Percentiles rank a stretch among this genome's conserved stretches.
Conservation (phyloP, 768 basidiomycete species). For the Tylopilus plumbeoviolaceoides region DNA sequence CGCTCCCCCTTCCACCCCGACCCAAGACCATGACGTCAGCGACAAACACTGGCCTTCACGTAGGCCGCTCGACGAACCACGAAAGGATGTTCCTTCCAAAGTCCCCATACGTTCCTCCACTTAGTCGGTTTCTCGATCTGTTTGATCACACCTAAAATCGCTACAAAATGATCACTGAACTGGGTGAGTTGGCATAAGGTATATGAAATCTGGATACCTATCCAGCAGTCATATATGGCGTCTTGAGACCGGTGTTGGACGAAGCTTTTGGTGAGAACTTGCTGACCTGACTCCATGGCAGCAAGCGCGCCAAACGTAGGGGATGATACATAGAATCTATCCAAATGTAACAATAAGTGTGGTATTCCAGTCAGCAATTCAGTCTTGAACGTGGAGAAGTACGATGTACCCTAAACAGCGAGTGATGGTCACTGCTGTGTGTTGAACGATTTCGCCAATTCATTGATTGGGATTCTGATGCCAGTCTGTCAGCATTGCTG, state of each 20-base stretch:
- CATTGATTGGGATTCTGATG: not conserved
- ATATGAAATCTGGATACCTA: not conserved
- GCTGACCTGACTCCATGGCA: no score
- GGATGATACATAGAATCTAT: not conserved
- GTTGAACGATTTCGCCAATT: no score
- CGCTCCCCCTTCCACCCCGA: not conserved
- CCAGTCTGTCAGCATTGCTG: not conserved
- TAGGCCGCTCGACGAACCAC: no score
- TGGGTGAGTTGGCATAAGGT: not conserved
- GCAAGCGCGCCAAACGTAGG: not conserved
- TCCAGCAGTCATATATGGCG: not conserved
- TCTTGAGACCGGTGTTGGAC: not conserved
- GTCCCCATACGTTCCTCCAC: no score
- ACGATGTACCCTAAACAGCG: no score
- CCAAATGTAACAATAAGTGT: no score
- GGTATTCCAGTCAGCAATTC: no score
- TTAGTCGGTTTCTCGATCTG: not conserved
- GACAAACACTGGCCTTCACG: no score
- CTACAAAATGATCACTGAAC: not conserved
- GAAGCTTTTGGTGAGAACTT: not conserved
- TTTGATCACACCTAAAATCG: not conserved
- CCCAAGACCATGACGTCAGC: not conserved
- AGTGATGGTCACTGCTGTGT: no score
- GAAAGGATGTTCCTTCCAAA: no score
- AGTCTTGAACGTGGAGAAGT: no score